These are phyloP conservation scores for Pseudogymnoascus sp. DNA, from an alignment of 2,329 filamentous ascomycete genomes.

Conservation along the genomic window DNA sequence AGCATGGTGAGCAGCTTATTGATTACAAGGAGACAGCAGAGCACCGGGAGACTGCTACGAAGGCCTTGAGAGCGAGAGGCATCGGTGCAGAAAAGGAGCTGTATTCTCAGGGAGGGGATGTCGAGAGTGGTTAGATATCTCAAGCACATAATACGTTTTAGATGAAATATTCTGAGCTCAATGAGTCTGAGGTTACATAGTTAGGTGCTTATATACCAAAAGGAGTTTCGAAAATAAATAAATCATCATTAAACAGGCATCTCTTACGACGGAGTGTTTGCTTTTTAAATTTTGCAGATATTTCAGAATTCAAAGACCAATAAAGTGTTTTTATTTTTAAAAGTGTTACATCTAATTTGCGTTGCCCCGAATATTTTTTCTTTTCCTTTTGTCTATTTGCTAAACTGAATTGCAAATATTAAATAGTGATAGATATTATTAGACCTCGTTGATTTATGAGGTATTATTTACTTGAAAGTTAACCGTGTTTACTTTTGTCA, in stretches of 20 bases:
- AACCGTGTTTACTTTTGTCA: not conserved
- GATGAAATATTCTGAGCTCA: not conserved
- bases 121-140: not conserved
- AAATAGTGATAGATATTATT: not conserved
- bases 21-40: conserved; percentile 25
- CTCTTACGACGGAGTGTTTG: too few relatives aligned
- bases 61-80: not conserved
- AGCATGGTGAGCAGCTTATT: conserved; percentile 47
- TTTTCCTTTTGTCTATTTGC: not conserved
- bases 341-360: not conserved
- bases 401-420: not conserved
- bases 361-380: not conserved
- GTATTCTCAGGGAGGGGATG: not conserved
- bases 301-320: too few relatives aligned
- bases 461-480: not conserved
- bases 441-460: too few relatives aligned
- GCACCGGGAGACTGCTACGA: conserved; percentile 13
- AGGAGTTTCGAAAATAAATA: not conserved
- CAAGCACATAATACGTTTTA: not conserved
- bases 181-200: not conserved
- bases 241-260: not conserved
- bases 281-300: too few relatives aligned
- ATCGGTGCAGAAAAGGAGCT: not conserved
- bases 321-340: too few relatives aligned
- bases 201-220: not conserved